These are phyloP conservation scores for Phytophthora agathidicida DNA, from an alignment of 352 stramenopile genomes.

Conservation along the genomic window DNA sequence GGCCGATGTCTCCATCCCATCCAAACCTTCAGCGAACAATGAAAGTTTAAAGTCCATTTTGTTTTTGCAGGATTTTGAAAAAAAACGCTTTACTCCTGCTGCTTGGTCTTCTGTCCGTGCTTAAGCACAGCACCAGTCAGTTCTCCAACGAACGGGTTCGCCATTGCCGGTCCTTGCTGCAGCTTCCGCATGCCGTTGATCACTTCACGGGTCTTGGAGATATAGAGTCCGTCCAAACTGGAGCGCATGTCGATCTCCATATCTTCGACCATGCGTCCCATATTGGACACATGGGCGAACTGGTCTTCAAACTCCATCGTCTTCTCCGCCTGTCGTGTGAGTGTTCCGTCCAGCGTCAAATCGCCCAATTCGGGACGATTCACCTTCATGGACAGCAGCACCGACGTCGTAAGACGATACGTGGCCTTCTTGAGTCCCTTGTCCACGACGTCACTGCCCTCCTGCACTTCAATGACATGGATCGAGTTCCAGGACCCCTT, in stretches of 20 bases:
- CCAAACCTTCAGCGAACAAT: too few species aligned
- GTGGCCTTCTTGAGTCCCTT: conserved; percentile 61
- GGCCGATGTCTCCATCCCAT: too few species aligned
- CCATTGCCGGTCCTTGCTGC: conserved; percentile 61
- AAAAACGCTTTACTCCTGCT: conserved; percentile 19
- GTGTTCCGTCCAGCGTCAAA: conserved; percentile 90
- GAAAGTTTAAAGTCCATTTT: too few species aligned
- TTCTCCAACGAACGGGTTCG: conserved; percentile 80
- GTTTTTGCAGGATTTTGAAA: too few species aligned
- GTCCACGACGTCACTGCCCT: conserved; percentile 37
- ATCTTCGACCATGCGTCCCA: conserved; percentile 96
- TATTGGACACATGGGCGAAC: conserved; percentile 92
- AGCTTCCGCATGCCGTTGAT: conserved; percentile 92
- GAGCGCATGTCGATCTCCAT: conserved; percentile 96
- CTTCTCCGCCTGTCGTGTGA: conserved; percentile 87
- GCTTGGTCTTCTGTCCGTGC: conserved; percentile 72
- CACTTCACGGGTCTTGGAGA: conserved; percentile 95
- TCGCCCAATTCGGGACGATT: conserved; percentile 80
- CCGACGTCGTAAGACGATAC: conserved; percentile 94
- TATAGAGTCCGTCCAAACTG: conserved; percentile 93
- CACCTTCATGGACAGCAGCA: conserved; percentile 92
- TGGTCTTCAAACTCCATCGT: conserved; percentile 78
- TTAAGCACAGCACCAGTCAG: conserved; percentile 74
- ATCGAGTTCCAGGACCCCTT: conserved; percentile 94
- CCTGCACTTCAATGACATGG: conserved; percentile 94